Conservation (phyloP, 306 rosid genomes). For the Quercus engelmannii region DNA sequence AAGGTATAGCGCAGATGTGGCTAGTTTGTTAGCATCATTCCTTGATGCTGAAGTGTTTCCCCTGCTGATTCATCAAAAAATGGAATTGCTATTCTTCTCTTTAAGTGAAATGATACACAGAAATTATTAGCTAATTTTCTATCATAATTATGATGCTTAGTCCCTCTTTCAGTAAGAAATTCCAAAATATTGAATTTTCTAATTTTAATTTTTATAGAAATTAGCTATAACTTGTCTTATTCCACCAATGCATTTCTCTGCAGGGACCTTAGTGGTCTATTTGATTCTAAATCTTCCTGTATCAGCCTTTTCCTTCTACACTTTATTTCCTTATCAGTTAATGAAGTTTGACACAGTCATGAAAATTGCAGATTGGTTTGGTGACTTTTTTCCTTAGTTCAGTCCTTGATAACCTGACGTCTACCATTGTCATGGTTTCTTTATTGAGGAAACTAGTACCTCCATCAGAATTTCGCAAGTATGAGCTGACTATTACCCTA, state of each 20-base stretch:
- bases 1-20: too few relatives aligned
- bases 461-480: constrained; percentile 91
- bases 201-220: not conserved
- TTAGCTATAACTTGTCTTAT: not conserved
- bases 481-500: constrained; percentile 14
- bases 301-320: not conserved
- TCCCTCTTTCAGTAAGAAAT: not conserved
- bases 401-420: constrained; percentile 86
- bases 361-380: constrained; percentile 69
- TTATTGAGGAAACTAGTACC: constrained; percentile 85
- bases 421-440: constrained; percentile 95
- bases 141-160: not conserved
- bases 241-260: not conserved
- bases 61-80: not conserved
- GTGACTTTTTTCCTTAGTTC: constrained; percentile 89
- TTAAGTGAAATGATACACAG: too few relatives aligned
- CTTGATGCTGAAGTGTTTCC: not conserved
- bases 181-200: not conserved
- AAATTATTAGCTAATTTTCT: not conserved
- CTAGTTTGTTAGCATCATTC: not conserved
- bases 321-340: not conserved
- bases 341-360: constrained; percentile 20
- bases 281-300: not conserved
- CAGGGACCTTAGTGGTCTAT: not conserved
- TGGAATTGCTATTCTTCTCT: not conserved